Conservation (phyloP, 2,329 filamentous ascomycete genomes). For the Parascedosporium putredinis region DNA sequence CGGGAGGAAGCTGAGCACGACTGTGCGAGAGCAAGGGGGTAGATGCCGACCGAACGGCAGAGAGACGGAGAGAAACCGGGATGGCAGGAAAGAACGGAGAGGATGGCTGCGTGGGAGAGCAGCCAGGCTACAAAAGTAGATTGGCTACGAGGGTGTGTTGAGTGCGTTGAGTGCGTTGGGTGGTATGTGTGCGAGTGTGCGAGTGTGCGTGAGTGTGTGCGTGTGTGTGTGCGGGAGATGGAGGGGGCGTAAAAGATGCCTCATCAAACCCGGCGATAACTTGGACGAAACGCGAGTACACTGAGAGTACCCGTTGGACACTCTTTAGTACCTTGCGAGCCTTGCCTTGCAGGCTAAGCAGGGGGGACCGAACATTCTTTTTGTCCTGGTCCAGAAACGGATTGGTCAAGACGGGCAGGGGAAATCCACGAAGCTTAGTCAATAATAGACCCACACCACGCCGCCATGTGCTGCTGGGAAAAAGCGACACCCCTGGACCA, state of each 20-base stretch:
- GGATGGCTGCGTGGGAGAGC: not conserved
- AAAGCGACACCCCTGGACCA: conserved; percentile 3
- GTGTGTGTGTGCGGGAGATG: not conserved
- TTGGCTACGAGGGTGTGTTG: no score
- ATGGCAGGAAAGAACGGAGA: not conserved
- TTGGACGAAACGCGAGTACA: conserved; percentile 5
- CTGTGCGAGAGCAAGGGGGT: not conserved
- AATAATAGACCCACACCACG: conserved; percentile 1
- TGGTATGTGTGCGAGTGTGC: not conserved
- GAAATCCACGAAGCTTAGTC: conserved; percentile 5
- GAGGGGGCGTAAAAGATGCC: not conserved
- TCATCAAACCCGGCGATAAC: not conserved
- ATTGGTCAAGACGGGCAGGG: conserved; percentile 1
- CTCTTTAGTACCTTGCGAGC: not conserved
- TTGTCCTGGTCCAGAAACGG: not conserved
- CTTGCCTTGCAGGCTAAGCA: not conserved
- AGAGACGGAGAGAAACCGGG: conserved; percentile 7
- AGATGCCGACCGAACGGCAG: conserved; percentile 3
- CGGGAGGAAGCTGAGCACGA: not conserved
- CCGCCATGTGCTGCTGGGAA: no score
- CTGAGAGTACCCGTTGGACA: conserved; percentile 3
- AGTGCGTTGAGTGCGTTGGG: no score
- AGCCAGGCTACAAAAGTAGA: not conserved
- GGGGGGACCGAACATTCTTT: conserved; percentile 1
- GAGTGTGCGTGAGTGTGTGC: not conserved